These are phyloP conservation scores for Aspergillus viridinutans DNA, from an alignment of 2,329 filamentous ascomycete species.

Conservation along the genomic window DNA sequence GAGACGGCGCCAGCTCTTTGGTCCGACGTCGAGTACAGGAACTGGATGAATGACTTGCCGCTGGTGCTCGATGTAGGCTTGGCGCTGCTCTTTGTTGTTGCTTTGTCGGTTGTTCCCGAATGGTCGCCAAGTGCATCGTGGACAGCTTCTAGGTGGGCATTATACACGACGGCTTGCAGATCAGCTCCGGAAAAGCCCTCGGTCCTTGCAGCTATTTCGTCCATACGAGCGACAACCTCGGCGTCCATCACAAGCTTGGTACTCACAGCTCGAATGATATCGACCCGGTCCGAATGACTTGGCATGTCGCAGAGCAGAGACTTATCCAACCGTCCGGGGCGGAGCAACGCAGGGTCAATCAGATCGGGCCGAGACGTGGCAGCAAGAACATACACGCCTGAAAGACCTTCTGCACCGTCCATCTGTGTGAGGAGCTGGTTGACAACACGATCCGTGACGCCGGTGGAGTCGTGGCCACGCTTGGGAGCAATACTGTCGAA, in stretches of 20 bases:
- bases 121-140: constrained; percentile 76
- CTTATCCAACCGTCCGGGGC: constrained; percentile 91
- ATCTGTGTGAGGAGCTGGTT: constrained; percentile 98
- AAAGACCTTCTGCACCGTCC: constrained; percentile 94
- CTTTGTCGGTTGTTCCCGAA: constrained; percentile 37
- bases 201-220: constrained; percentile 73
- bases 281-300: constrained; percentile 69
- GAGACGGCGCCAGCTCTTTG: constrained; percentile 52
- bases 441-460: constrained; percentile 97
- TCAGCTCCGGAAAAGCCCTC: constrained; percentile 93
- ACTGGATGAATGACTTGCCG: constrained; percentile 64
- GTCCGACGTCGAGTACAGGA: constrained; percentile 64
- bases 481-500: constrained; percentile 98
- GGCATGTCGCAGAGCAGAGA: constrained; percentile 89
- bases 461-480: constrained; percentile 91
- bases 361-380: constrained; percentile 90
- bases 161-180: constrained; percentile 90
- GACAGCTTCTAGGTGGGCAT: constrained; percentile 94
- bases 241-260: constrained; percentile 71
- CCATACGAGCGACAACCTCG: constrained; percentile 60
- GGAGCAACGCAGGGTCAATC: constrained; percentile 87
- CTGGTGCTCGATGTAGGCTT: constrained; percentile 31
- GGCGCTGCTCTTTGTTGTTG: constrained; percentile 22
- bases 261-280: constrained; percentile 83
- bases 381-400: constrained; percentile 92